Percentiles rank a stretch among this genome's conserved stretches.
phyloP scores from a whole-genome alignment of 1,284 basidiomycete species.

The Trichosporon ovoides region DNA sequence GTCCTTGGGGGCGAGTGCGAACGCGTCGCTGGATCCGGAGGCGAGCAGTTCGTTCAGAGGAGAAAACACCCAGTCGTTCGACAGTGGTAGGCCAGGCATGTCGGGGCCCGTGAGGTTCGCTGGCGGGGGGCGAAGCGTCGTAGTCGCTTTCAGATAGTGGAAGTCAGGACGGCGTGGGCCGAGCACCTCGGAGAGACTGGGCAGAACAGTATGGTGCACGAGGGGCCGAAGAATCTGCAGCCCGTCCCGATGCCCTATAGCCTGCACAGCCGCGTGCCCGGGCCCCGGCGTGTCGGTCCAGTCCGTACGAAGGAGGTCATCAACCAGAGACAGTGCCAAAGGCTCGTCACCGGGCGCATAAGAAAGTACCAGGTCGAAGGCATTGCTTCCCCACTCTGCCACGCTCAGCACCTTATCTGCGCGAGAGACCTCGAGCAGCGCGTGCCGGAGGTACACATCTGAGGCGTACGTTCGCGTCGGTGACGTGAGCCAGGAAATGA shows the following conservation, averaged over 20 bases:
- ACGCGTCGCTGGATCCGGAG: constrained; percentile 67
- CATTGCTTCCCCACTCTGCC: constrained; percentile 15
- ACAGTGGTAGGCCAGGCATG: constrained; percentile 59
- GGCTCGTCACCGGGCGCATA: constrained; percentile 46
- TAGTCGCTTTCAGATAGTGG: constrained; percentile 47
- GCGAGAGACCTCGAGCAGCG: constrained; percentile 55
- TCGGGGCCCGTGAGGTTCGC: neutral
- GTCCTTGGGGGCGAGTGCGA: constrained; percentile 60
- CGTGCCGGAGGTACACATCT: constrained; percentile 52
- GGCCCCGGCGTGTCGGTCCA: constrained; percentile 15
- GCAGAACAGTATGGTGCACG: constrained; percentile 45
- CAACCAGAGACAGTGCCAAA: constrained; percentile 42
- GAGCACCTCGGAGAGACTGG: constrained; percentile 37
- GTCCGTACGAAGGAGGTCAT: constrained; percentile 36
- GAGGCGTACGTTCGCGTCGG: constrained; percentile 8
- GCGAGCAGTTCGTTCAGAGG: constrained; percentile 76
- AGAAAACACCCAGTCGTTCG: constrained; percentile 65
- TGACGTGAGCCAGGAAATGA: constrained; percentile 13
- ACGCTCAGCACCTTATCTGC: constrained; percentile 14
- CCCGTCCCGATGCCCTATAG: constrained; percentile 34
- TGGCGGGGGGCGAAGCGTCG: constrained; percentile 42
- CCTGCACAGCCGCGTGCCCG: constrained; percentile 11
- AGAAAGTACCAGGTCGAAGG: constrained; percentile 24
- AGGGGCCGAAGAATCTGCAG: constrained; percentile 48
- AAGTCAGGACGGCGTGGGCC: constrained; percentile 39